Conservation (phyloP, 2,329 filamentous ascomycete genomes). For the Cordyceps militaris region DNA sequence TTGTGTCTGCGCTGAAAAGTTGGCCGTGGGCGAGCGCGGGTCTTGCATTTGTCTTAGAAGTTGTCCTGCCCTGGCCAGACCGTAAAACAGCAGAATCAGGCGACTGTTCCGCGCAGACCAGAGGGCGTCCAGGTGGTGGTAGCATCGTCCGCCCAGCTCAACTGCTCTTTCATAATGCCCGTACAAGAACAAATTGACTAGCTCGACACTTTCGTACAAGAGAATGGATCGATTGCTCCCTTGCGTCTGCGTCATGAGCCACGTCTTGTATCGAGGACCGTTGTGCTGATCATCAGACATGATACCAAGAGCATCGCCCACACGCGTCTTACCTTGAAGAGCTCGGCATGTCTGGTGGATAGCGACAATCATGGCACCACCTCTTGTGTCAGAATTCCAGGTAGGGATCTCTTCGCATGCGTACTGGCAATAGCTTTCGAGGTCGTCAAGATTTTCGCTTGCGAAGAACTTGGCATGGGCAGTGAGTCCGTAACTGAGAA, state of each 20-base stretch:
- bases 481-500: constrained; percentile 63
- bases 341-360: constrained; percentile 61
- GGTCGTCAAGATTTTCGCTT: constrained; percentile 60
- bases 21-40: constrained; percentile 35
- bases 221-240: constrained; percentile 59
- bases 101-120: constrained; percentile 56
- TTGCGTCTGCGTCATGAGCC: constrained; percentile 42
- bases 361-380: constrained; percentile 61
- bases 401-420: constrained; percentile 67
- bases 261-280: constrained; percentile 50
- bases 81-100: constrained; percentile 52
- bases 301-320: constrained; percentile 43
- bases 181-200: constrained; percentile 56
- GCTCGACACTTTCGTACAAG: constrained; percentile 62
- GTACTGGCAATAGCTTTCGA: constrained; percentile 64
- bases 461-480: constrained; percentile 62
- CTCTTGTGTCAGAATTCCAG: constrained; percentile 64
- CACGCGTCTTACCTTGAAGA: constrained; percentile 65
- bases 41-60: constrained; percentile 44
- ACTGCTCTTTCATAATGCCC: constrained; percentile 55
- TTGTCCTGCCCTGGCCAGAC: constrained; percentile 47
- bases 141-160: constrained; percentile 45
- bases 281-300: constrained; percentile 64
- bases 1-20: constrained; percentile 35
- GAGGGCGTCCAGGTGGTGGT: constrained; percentile 40